Conservation (phyloP, 768 basidiomycete species). For the Termitomyces sp. region DNA sequence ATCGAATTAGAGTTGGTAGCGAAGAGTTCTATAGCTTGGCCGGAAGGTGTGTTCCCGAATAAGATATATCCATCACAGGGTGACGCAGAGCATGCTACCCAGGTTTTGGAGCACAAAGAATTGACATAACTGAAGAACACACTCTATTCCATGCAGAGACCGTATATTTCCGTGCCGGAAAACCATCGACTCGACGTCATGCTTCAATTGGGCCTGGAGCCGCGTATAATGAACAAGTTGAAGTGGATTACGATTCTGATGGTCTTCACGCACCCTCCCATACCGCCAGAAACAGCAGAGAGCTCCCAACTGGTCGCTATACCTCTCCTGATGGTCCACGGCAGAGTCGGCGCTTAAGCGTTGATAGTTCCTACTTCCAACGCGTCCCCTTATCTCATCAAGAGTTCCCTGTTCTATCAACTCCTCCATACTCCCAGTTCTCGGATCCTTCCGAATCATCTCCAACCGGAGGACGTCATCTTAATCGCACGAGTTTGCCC, state of each 20-base stretch:
- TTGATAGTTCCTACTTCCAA: conserved; percentile 28
- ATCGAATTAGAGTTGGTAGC: conserved; percentile 80
- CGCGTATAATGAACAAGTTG: conserved; percentile 18
- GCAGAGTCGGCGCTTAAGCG: conserved; percentile 22
- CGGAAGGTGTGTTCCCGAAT: conserved; percentile 58
- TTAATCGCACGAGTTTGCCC: conserved; percentile 21
- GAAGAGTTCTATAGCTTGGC: conserved; percentile 68
- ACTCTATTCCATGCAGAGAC: conserved; percentile 64
- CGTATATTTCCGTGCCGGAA: conserved; percentile 65
- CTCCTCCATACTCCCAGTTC: conserved; percentile 32
- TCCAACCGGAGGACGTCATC: conserved; percentile 2
- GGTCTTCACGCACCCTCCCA: conserved; percentile 11
- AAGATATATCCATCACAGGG: background rate
- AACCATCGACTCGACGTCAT: conserved; percentile 26
- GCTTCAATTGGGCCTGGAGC: conserved; percentile 44
- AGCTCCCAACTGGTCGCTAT: conserved; percentile 4
- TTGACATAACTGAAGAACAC: conserved; percentile 77
- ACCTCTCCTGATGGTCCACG: background rate
- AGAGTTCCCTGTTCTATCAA: conserved; percentile 22
- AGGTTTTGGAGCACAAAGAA: conserved; percentile 66
- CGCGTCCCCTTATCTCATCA: conserved; percentile 25
- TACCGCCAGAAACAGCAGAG: conserved; percentile 8
- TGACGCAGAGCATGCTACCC: background rate
- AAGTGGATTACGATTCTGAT: conserved; percentile 28
- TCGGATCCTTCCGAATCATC: conserved; percentile 9